These are phyloP conservation scores for Aaosphaeria pasadenensis DNA, from an alignment of 2,329 filamentous ascomycete species.

Conservation along the genomic window DNA sequence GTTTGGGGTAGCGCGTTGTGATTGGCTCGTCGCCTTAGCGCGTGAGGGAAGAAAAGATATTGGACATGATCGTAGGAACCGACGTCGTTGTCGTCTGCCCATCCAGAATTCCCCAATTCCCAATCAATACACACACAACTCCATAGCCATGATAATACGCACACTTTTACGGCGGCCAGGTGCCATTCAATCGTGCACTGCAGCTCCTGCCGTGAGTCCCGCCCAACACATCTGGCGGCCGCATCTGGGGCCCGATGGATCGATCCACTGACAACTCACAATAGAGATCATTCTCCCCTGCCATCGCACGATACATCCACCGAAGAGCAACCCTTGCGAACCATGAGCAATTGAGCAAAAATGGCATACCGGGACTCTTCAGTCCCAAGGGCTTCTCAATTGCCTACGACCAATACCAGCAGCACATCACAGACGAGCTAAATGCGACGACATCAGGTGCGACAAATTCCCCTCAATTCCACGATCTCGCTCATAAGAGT, in stretches of 20 bases:
- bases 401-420: conserved; percentile 82
- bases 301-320: conserved; percentile 34
- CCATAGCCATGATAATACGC: conserved; percentile 29
- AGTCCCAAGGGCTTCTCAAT: conserved; percentile 67
- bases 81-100: conserved; percentile 3
- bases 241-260: conserved; percentile 3
- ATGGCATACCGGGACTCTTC: conserved; percentile 69
- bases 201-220: conserved; percentile 8
- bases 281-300: conserved; percentile 13
- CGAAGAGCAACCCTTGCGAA: conserved; percentile 49
- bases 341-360: conserved; percentile 42
- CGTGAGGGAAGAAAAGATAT: conserved; percentile 18
- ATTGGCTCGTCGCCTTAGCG: conserved; percentile 23
- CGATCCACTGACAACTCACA: conserved; percentile 27
- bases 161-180: conserved; percentile 27
- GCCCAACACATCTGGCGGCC: conserved; percentile 1
- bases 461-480: conserved; percentile 20
- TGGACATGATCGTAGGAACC: conserved; percentile 5
- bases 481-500: neutral
- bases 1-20: conserved; percentile 11
- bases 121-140: conserved; percentile 7
- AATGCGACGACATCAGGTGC: conserved; percentile 71
- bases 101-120: conserved; percentile 3
- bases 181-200: conserved; percentile 17
- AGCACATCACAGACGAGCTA: conserved; percentile 69